These are phyloP conservation scores for Russula dissimulans DNA, from an alignment of 768 basidiomycete species.

Conservation along the genomic window DNA sequence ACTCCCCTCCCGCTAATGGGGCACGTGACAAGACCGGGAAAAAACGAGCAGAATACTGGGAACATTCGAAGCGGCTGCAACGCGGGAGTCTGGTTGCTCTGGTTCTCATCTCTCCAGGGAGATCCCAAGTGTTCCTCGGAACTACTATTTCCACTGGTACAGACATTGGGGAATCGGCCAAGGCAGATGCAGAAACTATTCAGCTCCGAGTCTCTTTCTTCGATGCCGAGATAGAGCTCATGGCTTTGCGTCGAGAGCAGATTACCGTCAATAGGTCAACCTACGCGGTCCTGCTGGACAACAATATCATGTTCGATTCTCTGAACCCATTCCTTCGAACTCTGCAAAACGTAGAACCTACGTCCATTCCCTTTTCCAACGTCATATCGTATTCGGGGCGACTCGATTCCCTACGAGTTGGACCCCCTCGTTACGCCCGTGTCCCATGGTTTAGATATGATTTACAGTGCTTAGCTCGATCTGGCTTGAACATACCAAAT, in stretches of 20 bases:
- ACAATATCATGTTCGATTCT: conserved; percentile 15
- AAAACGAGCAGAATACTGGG: conserved; percentile 49
- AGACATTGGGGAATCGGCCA: conserved; percentile 41
- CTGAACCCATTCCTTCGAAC: conserved; percentile 16
- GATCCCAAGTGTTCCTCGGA: conserved; percentile 42
- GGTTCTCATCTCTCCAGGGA: conserved; percentile 28
- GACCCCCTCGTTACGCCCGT: conserved; percentile 4
- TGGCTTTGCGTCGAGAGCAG: conserved; percentile 31
- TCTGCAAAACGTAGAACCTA: conserved; percentile 14
- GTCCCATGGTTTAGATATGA: conserved; percentile 48
- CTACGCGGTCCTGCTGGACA: conserved; percentile 16
- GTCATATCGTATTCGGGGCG: neutral
- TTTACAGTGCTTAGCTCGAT: conserved; percentile 38
- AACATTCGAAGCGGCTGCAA: conserved; percentile 49
- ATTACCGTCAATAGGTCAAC: conserved; percentile 22
- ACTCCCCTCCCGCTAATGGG: conserved; percentile 43
- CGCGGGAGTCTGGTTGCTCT: conserved; percentile 58
- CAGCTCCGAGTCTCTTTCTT: conserved; percentile 52
- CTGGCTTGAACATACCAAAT: conserved; percentile 29
- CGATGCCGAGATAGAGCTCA: conserved; percentile 46
- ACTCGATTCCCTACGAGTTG: neutral
- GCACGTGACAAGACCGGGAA: conserved; percentile 35
- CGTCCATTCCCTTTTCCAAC: conserved; percentile 11
- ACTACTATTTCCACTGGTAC: conserved; percentile 33
- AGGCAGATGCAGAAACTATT: conserved; percentile 28